Evolutionary conservation across 176 grass and related monocot genomes (phyloP), one percentile per base, ranked within the genome.

Genomic region (Poa annua): DNA sequence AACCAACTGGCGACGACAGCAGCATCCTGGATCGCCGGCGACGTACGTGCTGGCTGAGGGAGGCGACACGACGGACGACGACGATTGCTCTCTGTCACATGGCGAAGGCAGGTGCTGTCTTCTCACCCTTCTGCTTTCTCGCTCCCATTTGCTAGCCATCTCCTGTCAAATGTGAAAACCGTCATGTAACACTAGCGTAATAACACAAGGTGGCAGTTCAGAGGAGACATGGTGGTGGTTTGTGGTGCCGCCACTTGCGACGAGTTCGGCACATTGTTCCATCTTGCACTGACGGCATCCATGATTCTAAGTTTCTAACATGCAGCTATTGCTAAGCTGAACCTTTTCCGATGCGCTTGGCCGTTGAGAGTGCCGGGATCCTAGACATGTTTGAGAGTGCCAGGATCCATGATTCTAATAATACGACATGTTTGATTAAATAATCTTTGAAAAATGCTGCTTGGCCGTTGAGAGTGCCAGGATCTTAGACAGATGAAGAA

Each of bases 201-300:
- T 89, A 49, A 70, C 76, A 14, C 17, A 53, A 53, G 64, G 53
- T 71, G 63, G 88, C 78, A 65, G 45, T 45, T 89, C 88, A 64
- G 78, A 85, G n/a, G 54, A 24, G 72, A 86, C 54, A 66, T 53
- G 64, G 38, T 9, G n/a, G 41, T 6, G 73, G 22, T 76, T 84
- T 62, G 78, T 82, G 71, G 53, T 64, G 71, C 63, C 25, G 64
- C 83, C 78, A 85, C 72, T 89, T 82, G 83, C 64, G 41, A 39
- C 38, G 63, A 75, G 57, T 42, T 42, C 8, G 39, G 39, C 9
- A 2, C 42, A 45, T 45, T 9, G 45, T 48, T 48, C 0, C 12
- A 48, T 48, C 11, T 45, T 45, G 44, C 44, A 9, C 44, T 12
- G 44, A 45, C 44, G 10, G 12, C 81, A 85, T 57, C 50, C 75